phyloP scores from a whole-genome alignment of 768 basidiomycete species.

The Cantharellus anzutake region DNA sequence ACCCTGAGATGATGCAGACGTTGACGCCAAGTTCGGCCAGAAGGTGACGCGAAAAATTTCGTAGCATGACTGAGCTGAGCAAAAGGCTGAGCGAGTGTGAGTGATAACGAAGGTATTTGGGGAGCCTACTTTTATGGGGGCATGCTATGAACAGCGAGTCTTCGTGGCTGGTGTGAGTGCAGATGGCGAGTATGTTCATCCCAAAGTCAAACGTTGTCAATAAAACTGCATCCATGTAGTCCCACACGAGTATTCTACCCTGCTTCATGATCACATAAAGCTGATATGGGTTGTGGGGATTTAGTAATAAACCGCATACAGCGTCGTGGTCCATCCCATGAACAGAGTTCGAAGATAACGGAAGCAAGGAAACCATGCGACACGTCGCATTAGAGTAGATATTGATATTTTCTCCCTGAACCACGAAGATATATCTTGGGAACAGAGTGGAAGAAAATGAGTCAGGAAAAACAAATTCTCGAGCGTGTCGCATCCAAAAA shows the following conservation, averaged over 20 bases:
- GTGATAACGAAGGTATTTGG: not conserved
- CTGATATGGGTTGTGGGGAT: conserved; percentile 77
- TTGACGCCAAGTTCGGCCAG: too few relatives aligned
- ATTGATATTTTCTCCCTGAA: conserved; percentile 63
- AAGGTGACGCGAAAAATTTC: not conserved
- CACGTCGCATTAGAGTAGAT: conserved; percentile 68
- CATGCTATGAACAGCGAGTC: conserved; percentile 49
- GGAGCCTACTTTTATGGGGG: not conserved
- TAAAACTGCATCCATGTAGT: conserved; percentile 69
- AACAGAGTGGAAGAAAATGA: not conserved
- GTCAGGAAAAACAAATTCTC: not conserved
- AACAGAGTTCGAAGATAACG: conserved; percentile 19
- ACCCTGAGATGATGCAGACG: too few relatives aligned
- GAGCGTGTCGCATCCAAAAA: not conserved
- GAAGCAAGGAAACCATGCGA: conserved; percentile 60
- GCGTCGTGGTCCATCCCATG: conserved; percentile 14
- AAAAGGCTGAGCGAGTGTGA: not conserved
- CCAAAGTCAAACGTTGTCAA: conserved; percentile 54
- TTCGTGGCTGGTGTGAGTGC: conserved; percentile 47
- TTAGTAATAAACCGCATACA: conserved; percentile 59
- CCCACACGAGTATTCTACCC: conserved; percentile 82
- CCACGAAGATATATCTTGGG: conserved; percentile 74
- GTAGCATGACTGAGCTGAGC: not conserved
- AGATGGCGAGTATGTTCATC: conserved; percentile 51
- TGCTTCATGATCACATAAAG: conserved; percentile 70